Conservation (phyloP, 176 grass and related monocot genomes). For the Luzula sylvatica region DNA sequence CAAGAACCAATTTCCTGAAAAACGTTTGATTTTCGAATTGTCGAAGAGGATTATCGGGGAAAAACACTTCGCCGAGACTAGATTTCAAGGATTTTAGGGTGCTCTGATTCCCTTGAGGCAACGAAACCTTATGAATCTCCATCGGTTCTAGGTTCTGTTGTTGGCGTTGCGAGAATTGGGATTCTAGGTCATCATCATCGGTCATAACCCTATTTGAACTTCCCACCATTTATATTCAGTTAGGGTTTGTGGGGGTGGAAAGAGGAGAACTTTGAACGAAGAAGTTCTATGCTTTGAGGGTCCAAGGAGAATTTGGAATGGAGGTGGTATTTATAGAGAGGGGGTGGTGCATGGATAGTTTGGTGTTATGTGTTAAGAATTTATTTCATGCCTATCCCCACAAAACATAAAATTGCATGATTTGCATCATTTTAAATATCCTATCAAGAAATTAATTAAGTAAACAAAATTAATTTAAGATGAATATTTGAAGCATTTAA, state of each 20-base stretch:
- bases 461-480: too few species aligned
- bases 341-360: not conserved
- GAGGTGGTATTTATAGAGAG: slow-evolving; percentile 19
- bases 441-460: too few species aligned
- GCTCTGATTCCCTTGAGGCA: slow-evolving; percentile 43
- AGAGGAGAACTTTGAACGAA: slow-evolving; percentile 1
- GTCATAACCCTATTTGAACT: slow-evolving; percentile 18
- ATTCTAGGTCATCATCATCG: slow-evolving; percentile 14
- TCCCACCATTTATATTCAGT: slow-evolving; percentile 22
- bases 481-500: too few species aligned
- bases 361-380: not conserved
- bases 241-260: not conserved
- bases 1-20: slow-evolving; percentile 46
- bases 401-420: not conserved
- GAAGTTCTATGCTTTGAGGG: slow-evolving; percentile 1
- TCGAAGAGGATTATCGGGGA: slow-evolving; percentile 87
- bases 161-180: slow-evolving; percentile 17
- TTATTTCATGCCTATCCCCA: not conserved
- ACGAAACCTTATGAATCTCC: slow-evolving; percentile 68
- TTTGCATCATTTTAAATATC: too few species aligned
- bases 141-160: slow-evolving; percentile 14
- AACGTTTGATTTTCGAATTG: slow-evolving; percentile 83
- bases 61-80: slow-evolving; percentile 71
- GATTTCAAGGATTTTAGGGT: slow-evolving; percentile 38
- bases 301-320: not conserved